These are phyloP conservation scores for Omphalotus guepiniiformis DNA, from an alignment of 768 basidiomycete genomes.

Conservation along the genomic window DNA sequence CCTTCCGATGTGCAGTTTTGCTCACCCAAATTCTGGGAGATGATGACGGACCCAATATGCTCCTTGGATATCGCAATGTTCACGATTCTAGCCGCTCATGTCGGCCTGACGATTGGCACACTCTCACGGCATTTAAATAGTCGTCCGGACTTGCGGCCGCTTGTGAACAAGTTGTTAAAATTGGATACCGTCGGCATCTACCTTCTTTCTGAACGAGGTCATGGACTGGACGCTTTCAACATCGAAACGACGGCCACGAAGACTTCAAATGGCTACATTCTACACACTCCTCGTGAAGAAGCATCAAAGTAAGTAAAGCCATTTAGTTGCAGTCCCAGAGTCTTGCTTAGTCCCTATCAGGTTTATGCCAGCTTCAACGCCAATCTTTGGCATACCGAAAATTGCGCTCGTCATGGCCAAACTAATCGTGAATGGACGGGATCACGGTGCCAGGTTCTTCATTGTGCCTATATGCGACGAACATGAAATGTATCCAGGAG, in stretches of 20 bases:
- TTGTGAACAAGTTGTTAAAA: conserved; percentile 45
- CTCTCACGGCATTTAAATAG: conserved; percentile 43
- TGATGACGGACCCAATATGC: conserved; percentile 51
- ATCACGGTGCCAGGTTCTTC: conserved; percentile 51
- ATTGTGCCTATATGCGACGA: conserved; percentile 52
- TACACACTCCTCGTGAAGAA: conserved; percentile 53
- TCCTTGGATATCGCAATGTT: conserved; percentile 49
- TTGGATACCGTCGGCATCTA: conserved; percentile 53
- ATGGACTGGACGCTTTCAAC: conserved; percentile 58
- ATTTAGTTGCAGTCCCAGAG: not conserved
- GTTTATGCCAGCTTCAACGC: conserved; percentile 58
- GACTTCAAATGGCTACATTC: conserved; percentile 44
- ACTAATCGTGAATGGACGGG: conserved; percentile 45
- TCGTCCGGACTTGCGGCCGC: conserved; percentile 45
- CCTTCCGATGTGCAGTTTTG: conserved; percentile 45
- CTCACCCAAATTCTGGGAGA: conserved; percentile 45
- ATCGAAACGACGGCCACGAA: conserved; percentile 58
- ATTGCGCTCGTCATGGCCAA: conserved; percentile 55
- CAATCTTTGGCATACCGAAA: conserved; percentile 48
- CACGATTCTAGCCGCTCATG: conserved; percentile 48
- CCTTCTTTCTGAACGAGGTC: conserved; percentile 52
- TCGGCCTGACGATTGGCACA: conserved; percentile 51
- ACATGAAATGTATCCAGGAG: conserved; percentile 48
- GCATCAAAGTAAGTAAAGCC: conserved; percentile 46
- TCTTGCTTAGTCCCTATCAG: conserved; percentile 24